Evolutionary conservation across 2,329 filamentous ascomycete genomes (phyloP).

Genomic region (Calonectria multiphialidica): DNA sequence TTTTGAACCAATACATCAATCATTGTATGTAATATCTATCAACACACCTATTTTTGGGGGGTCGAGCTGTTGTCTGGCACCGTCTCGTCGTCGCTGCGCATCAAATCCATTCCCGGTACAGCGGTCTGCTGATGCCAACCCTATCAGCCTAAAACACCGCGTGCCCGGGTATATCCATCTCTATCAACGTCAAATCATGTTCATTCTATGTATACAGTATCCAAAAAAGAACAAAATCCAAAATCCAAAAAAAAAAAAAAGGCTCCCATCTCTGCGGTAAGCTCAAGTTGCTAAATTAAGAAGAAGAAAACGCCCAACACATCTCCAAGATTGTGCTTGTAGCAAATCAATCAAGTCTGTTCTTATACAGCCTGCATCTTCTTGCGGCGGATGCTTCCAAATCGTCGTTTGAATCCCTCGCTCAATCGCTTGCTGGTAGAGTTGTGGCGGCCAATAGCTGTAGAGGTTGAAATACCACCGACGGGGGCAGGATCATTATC

Average conservation of each 20-base stretch:
- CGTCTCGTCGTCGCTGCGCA: not conserved
- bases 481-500: constrained; percentile 45
- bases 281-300: not conserved
- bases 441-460: constrained; percentile 52
- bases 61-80: not conserved
- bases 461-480: constrained; percentile 35
- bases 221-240: not conserved
- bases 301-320: not conserved
- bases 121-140: not conserved
- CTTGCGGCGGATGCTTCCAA: constrained; percentile 65
- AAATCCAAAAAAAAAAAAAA: not conserved
- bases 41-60: not conserved
- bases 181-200: not conserved
- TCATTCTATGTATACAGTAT: constrained; percentile 6
- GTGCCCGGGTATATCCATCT: not conserved
- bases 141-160: not conserved
- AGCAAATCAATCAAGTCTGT: not conserved
- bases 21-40: not conserved
- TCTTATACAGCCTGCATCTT: constrained; percentile 43
- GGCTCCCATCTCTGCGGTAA: not conserved
- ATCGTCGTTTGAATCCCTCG: constrained; percentile 65
- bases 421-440: constrained; percentile 59
- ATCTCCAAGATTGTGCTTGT: not conserved
- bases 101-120: not conserved
- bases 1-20: not conserved